Evolutionary conservation across 371 early-diverging fungal genomes (phyloP).

Genomic region (Nosema granulosis): DNA sequence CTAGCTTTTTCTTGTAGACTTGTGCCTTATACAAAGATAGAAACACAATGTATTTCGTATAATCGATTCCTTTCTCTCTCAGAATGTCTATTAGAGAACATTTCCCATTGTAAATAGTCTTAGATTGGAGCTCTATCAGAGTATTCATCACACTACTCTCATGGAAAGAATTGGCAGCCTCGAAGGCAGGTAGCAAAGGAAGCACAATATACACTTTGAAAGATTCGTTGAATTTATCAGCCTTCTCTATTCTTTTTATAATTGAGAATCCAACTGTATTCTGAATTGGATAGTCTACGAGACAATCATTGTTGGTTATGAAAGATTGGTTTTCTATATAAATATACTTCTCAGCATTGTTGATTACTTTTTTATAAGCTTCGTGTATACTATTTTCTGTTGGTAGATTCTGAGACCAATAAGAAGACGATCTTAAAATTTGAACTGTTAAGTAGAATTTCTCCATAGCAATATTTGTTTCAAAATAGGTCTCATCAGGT

Average conservation of each 20-base stretch:
- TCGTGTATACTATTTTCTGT: constrained; percentile 75
- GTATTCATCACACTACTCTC: constrained; percentile 73
- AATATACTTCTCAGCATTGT: constrained; percentile 74
- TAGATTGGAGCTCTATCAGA: constrained; percentile 74
- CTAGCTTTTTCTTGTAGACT: not conserved
- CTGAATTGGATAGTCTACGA: constrained; percentile 34
- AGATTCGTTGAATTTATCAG: constrained; percentile 70
- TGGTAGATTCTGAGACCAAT: constrained; percentile 59
- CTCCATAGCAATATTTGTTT: constrained; percentile 6
- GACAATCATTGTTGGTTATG: constrained; percentile 62
- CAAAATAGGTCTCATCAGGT: constrained; percentile 3
- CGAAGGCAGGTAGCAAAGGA: constrained; percentile 84
- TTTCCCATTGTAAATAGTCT: constrained; percentile 75
- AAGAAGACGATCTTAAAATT: constrained; percentile 65
- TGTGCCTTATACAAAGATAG: constrained; percentile 31
- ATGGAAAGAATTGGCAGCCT: constrained; percentile 73
- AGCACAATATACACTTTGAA: constrained; percentile 80
- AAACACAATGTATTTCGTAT: constrained; percentile 69
- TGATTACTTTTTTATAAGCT: constrained; percentile 75
- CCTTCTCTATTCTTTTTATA: constrained; percentile 74
- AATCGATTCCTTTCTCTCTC: constrained; percentile 70
- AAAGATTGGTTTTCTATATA: constrained; percentile 94
- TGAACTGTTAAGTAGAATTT: constrained; percentile 69
- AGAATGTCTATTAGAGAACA: constrained; percentile 71
- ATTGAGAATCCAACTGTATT: constrained; percentile 74